Evolutionary conservation across 2,329 filamentous ascomycete species (phyloP), one percentile per base, ranked within the genome.

Genomic region (Tolypocladium capitatum): DNA sequence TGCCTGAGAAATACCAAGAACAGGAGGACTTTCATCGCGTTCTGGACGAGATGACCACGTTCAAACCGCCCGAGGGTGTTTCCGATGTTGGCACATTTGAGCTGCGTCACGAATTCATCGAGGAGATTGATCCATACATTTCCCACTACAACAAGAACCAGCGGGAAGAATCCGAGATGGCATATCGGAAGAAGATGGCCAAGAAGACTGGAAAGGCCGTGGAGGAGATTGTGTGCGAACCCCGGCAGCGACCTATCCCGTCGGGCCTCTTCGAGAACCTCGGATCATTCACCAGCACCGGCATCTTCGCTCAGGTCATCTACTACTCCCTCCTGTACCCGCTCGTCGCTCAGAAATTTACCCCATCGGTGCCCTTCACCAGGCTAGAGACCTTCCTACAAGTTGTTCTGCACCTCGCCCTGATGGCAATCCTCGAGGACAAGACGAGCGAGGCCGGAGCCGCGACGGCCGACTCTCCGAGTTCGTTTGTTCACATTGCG

Each of bases 81-180:
- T 87, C 86, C 5, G 92, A 98, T 61, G 86, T 90, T 16, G 92
- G 94, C 49, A 94, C 87, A 0, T 98, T 98, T 58, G 89, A 96
- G 63, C 71, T 98, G 46, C 92, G 90, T 60, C 80, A 85, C 5
- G 80, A 94, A 51, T 92, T 83, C 57, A 76, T 96, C 35, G 85
- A 91, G 55, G 78, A 94, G 43, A 81, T 98, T 45, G 94, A 98
- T 62, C 92, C 94, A 1, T 98, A 96, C 63, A 92, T 90, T 59
- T 86, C 90, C 7, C 89, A 97, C 60, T 98, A 95, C 65, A 94
- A 83, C 59, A 94, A 95, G 61, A 98, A 98, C 58, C 91, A 97
- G 63, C 80, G 92, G 45, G 92, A 98, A 60, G 92, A 98, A 63
- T 88, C 91, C 0, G 92, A 98, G 65, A 82, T 79, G 55, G 84